A percentile compares a stretch with the other conserved stretches of the same genome.
phyloP scores from a whole-genome alignment of 495 filamentous ascomycete genomes.

The Extremus antarcticus region DNA sequence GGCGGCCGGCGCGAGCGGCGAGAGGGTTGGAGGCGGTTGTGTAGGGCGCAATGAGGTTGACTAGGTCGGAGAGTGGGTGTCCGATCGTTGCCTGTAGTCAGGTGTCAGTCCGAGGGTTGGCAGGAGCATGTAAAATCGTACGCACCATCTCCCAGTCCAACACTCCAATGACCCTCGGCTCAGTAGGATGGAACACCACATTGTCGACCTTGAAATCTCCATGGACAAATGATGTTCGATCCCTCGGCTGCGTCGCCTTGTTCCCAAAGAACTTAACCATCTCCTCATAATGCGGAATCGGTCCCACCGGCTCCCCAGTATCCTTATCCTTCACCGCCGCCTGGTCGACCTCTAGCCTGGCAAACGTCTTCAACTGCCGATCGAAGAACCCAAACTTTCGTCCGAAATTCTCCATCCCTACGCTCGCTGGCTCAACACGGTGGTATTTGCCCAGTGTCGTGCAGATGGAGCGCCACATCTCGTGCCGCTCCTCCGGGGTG shows the following conservation, averaged over 20 bases:
- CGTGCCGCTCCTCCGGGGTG: slow-evolving; percentile 51
- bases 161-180: slow-evolving; percentile 82
- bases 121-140: neutral
- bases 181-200: slow-evolving; percentile 81
- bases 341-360: slow-evolving; percentile 66
- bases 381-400: slow-evolving; percentile 69
- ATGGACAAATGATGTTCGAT: slow-evolving; percentile 71
- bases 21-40: slow-evolving; percentile 20
- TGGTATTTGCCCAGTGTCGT: slow-evolving; percentile 80
- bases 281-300: slow-evolving; percentile 69
- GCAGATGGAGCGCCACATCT: slow-evolving; percentile 80
- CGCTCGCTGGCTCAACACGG: slow-evolving; percentile 51
- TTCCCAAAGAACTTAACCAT: slow-evolving; percentile 69
- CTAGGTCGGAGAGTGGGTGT: slow-evolving; percentile 80
- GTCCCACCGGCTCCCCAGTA: slow-evolving; percentile 61
- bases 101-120: too few species aligned
- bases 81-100: slow-evolving; percentile 95
- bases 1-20: slow-evolving; percentile 23
- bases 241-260: slow-evolving; percentile 57
- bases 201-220: slow-evolving; percentile 99
- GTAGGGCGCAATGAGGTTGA: slow-evolving; percentile 67
- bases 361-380: slow-evolving; percentile 75
- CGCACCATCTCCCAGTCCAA: slow-evolving; percentile 52
- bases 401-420: slow-evolving; percentile 64
- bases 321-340: slow-evolving; percentile 64